Conservation (phyloP, 2,329 filamentous ascomycete genomes). For the Monilinia fructicola region DNA sequence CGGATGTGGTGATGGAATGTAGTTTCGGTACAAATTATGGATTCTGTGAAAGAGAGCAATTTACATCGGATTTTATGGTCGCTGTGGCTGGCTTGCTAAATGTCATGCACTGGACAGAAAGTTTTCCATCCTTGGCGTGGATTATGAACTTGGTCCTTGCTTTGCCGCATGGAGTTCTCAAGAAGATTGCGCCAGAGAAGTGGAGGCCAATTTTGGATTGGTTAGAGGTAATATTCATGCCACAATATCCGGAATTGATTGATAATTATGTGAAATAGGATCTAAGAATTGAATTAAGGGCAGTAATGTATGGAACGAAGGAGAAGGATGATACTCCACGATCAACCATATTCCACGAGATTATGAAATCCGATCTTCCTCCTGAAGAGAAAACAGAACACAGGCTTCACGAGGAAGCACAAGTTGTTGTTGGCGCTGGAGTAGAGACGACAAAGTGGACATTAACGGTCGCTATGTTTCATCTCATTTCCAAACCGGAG, state of each 20-base stretch:
- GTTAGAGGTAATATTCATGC: conserved; percentile 3
- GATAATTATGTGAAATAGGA: neutral
- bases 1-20: conserved; percentile 38
- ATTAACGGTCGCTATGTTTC: conserved; percentile 41
- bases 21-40: conserved; percentile 20
- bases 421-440: conserved; percentile 41
- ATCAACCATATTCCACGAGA: conserved; percentile 36
- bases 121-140: conserved; percentile 11
- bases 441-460: conserved; percentile 43
- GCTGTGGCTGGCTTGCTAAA: neutral
- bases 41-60: conserved; percentile 8
- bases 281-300: conserved; percentile 8
- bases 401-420: conserved; percentile 41
- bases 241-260: neutral
- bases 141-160: conserved; percentile 4
- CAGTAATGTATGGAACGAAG: conserved; percentile 15
- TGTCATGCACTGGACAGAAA: conserved; percentile 12
- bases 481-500: conserved; percentile 42
- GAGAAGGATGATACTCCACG: conserved; percentile 11
- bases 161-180: conserved; percentile 10
- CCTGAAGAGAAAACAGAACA: conserved; percentile 40
- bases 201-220: conserved; percentile 4
- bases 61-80: conserved; percentile 13
- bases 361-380: conserved; percentile 37
- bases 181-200: conserved; percentile 4